A percentile compares a stretch with the other conserved stretches of the same genome.
Conservation (phyloP, 1,139 yeast species). For the Hyphopichia khmerensis region DNA sequence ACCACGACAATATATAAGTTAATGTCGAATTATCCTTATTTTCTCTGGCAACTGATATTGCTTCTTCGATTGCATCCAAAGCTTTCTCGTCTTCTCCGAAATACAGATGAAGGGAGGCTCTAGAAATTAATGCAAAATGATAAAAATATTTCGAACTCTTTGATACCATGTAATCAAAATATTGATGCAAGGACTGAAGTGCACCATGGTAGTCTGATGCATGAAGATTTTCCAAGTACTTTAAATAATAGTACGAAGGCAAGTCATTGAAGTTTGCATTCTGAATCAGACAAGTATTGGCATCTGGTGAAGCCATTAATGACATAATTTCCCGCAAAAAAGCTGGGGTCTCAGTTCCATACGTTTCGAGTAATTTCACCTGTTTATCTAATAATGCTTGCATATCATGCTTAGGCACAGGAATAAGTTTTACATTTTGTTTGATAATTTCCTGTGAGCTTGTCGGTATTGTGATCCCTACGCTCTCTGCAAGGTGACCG, state of each 20-base stretch:
- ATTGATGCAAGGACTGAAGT: constrained; percentile 69
- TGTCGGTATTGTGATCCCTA: constrained; percentile 17
- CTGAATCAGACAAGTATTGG: constrained; percentile 42
- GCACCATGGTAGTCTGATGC: constrained; percentile 72
- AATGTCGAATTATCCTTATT: constrained; percentile 73
- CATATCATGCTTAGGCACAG: constrained; percentile 54
- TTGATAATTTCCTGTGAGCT: constrained; percentile 12
- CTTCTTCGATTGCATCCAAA: constrained; percentile 78
- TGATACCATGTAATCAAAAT: constrained; percentile 84
- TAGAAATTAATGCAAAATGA: constrained; percentile 78
- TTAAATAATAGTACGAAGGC: constrained; percentile 65
- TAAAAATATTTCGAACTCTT: constrained; percentile 62
- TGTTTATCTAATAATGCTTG: constrained; percentile 55
- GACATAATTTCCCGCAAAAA: constrained; percentile 43
- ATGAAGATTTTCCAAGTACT: constrained; percentile 61
- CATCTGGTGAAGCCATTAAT: constrained; percentile 40
- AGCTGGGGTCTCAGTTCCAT: constrained; percentile 53
- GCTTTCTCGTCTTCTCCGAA: constrained; percentile 79
- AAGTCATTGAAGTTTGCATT: constrained; percentile 50
- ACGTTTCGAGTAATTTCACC: constrained; percentile 52
- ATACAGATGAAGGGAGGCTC: constrained; percentile 75
- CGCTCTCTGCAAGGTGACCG: constrained; percentile 18
- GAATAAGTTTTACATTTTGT: constrained; percentile 16
- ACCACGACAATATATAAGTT: constrained; percentile 78
- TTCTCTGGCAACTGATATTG: constrained; percentile 85